Percentiles rank a stretch among this genome's conserved stretches.
These are phyloP conservation scores for Boletus speciosus DNA, from an alignment of 768 basidiomycete species.

Conservation along the genomic window DNA sequence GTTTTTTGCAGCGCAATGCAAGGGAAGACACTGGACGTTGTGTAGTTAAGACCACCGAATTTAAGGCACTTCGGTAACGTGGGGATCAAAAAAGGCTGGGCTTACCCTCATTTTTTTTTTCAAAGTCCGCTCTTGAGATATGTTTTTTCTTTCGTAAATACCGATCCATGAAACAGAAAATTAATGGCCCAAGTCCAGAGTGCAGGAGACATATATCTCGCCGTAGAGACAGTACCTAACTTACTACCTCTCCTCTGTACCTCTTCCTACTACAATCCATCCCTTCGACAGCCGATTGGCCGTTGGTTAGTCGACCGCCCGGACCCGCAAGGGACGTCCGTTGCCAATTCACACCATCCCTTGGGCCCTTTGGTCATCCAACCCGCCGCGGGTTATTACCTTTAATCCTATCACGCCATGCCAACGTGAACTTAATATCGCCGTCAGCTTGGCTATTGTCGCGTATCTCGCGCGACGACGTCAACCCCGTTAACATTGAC, in stretches of 20 bases:
- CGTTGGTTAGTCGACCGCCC: slow-evolving; percentile 4
- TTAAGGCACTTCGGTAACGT: slow-evolving; percentile 41
- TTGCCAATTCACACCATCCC: slow-evolving; percentile 21
- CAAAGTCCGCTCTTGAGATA: slow-evolving; percentile 29
- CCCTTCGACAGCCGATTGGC: slow-evolving; percentile 5
- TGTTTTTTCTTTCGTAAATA: slow-evolving; percentile 28
- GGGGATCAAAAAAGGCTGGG: slow-evolving; percentile 36
- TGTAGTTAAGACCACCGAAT: slow-evolving; percentile 35
- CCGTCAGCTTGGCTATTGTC: not conserved
- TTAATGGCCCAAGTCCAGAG: not conserved
- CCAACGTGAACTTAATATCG: slow-evolving; percentile 11
- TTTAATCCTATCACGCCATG: slow-evolving; percentile 1
- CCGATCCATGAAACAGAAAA: slow-evolving; percentile 16
- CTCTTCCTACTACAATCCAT: not conserved
- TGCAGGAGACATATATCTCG: not conserved
- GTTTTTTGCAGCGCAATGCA: slow-evolving; percentile 31
- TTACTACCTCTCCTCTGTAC: not conserved
- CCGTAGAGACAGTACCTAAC: not conserved
- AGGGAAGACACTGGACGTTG: slow-evolving; percentile 30
- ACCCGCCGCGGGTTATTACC: slow-evolving; percentile 7
- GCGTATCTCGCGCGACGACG: slow-evolving; percentile 6
- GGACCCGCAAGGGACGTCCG: slow-evolving; percentile 17
- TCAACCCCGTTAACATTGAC: not conserved
- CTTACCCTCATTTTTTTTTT: slow-evolving; percentile 35
- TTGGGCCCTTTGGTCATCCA: slow-evolving; percentile 20